A percentile compares a stretch with the other conserved stretches of the same genome.
These are phyloP conservation scores for Terfezia boudieri DNA, from an alignment of 495 filamentous ascomycete species.

Conservation along the genomic window DNA sequence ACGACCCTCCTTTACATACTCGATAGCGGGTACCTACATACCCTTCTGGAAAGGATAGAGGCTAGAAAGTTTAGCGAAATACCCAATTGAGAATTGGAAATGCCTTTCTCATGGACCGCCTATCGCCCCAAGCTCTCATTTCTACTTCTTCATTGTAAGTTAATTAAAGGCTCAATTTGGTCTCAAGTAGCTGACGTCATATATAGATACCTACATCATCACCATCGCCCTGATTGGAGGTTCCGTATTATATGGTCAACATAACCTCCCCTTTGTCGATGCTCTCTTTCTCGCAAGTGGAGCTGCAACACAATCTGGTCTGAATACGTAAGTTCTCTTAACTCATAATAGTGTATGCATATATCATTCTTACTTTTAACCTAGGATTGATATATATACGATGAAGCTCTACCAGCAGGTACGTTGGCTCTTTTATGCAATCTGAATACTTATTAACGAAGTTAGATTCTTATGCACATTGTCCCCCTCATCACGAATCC, in stretches of 20 bases:
- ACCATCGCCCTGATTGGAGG: slow-evolving; percentile 45
- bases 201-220: slow-evolving; percentile 59
- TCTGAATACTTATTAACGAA: not conserved
- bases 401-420: slow-evolving; percentile 49
- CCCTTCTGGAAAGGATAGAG: no score
- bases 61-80: no score
- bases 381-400: slow-evolving; percentile 45
- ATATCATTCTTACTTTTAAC: slow-evolving; percentile 4
- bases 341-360: not conserved
- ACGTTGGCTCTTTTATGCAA: slow-evolving; percentile 19
- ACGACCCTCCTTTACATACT: no score
- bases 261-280: slow-evolving; percentile 53
- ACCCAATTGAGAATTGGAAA: not conserved
- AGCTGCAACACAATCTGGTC: slow-evolving; percentile 66
- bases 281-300: slow-evolving; percentile 68
- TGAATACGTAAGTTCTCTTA: slow-evolving; percentile 41
- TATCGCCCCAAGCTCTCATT: not conserved
- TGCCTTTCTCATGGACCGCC: not conserved
- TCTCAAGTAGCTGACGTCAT: not conserved
- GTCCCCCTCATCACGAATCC: slow-evolving; percentile 58
- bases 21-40: no score
- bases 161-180: not conserved
- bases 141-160: not conserved
- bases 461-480: slow-evolving; percentile 40
- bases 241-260: slow-evolving; percentile 43